Base-by-base conservation (phyloP, 2,329 filamentous ascomycete species). In the Pseudomassariella vexata region DNA sequence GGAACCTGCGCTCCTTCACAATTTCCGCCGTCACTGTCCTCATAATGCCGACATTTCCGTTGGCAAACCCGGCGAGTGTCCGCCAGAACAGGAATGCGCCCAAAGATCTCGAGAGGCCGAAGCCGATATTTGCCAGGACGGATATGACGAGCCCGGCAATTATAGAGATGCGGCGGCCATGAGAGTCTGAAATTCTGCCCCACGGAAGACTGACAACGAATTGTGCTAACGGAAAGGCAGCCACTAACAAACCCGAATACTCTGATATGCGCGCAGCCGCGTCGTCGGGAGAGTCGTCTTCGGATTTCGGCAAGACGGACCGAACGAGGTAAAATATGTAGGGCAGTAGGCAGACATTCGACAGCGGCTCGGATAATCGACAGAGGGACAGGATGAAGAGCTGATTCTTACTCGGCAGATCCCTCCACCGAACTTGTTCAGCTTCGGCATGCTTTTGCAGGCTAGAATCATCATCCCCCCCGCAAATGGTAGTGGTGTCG, bases 311-410 rank as follows among this genome's bases (percentile, higher is more conserved):
- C 29, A 60, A 39, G 39, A 85, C 84, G 1, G 77, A 85, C 38
- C 74, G 74, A 11, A 87, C 70, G 51, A 85, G 79, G 55, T 83
- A 85, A 59, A 82, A 86, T 52, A 87, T 69, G 53, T 86, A 86
- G 3, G 79, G 72, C 22, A 79, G 67, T 4, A 82, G 57, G 12
- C 69, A 76, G 9, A 80, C 81, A 45, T 83, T 79, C 0, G 79
- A 80, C 26, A 86, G 59, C 2, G 79, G 79, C 45, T 84, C 80
- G 2, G 78, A 81, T 2, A 59, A 37, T 16, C 53, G 52, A 30
- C 56, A 59, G 22, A 58, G 45, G 7, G 54, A 47, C 0, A 57
- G 45, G 30, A 59, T 49, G 37, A 58, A 51, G 15, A 58, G 48
- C 25, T 61, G 58, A 42, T 52, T 48, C 39, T 59, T 60, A 34